Base-by-base conservation (phyloP, 23 red algal species). In the Gracilariopsis chorda region DNA sequence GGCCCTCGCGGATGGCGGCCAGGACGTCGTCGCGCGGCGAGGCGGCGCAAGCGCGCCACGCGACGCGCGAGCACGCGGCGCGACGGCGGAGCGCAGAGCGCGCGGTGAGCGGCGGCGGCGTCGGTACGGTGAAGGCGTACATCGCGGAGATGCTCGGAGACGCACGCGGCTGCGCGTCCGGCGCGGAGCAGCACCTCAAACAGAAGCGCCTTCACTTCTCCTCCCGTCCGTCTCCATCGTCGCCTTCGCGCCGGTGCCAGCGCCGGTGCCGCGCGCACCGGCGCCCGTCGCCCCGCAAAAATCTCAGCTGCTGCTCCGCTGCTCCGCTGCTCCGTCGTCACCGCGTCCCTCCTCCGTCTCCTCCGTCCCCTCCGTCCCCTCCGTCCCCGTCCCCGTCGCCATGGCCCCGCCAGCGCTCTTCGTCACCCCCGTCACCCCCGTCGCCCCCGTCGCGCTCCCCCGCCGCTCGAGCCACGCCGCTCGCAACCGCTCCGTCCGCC, bases 1-100 rank as follows among this genome's bases (percentile, higher is more conserved):
- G 39, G 30, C 89, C 69, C 21, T 77, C 62, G 0, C 65, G 42
- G 20, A 82, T 30, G 14, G 89, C 89, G 39, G 86, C 67, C 13
- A 45, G 39, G 0, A 73, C 40, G 16, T 36, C n/a, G 40, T 73
- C 67, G 28, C 25, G 17, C n/a, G n/a, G n/a, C n/a, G n/a, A n/a
- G 20, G 67, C 20, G 2, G 67, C 37, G 40, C 67, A 73, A n/a
- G 20, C 30, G 36, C 17, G 20, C 67, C 67, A 73, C 17, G 39
- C 39, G 39, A 35, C 67, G 67, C 39, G 64, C 34, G 64, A 17
- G 48, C 11, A 51, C 48, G 48, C 48, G 48, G 55, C 55, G 55
- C 16, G 55, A 27, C 7, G 7, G 55, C 55, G 7, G 16, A 19
- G 55, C n/a, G n/a, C 5, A 7, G 55, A 4, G 55, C 16, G 7